Conservation (phyloP, 768 basidiomycete genomes). For the Suillus tomentosus region DNA sequence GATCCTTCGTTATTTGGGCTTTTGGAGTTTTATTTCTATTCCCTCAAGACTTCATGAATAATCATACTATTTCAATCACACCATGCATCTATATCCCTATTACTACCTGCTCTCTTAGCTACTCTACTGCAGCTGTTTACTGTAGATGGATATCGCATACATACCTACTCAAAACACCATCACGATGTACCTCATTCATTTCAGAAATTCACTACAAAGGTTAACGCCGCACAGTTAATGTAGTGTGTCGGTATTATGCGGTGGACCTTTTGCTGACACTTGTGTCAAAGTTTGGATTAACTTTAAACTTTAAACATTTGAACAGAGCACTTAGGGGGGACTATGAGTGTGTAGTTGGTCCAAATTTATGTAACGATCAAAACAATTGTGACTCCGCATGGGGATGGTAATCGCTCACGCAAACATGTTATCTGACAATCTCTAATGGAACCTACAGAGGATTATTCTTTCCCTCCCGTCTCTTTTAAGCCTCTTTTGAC, state of each 20-base stretch:
- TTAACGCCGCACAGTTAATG: background rate
- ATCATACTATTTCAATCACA: constrained; percentile 2
- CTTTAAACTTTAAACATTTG: background rate
- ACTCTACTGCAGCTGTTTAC: constrained; percentile 2
- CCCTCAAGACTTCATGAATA: background rate
- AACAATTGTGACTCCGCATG: background rate
- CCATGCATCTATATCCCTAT: constrained; percentile 1
- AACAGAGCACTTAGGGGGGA: too few relatives aligned
- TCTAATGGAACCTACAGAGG: constrained; percentile 5
- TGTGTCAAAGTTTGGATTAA: background rate
- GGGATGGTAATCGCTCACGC: background rate
- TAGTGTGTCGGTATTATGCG: background rate
- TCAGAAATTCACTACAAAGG: background rate
- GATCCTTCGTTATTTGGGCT: background rate
- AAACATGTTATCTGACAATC: background rate
- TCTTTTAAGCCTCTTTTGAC: constrained; percentile 17
- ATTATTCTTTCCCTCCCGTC: constrained; percentile 20
- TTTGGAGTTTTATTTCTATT: background rate
- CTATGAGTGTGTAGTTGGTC: too few relatives aligned
- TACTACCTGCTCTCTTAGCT: background rate
- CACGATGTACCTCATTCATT: background rate
- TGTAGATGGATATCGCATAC: constrained; percentile 1
- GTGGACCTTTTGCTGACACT: background rate
- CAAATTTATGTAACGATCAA: too few relatives aligned
- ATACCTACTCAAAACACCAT: background rate